Evolutionary conservation across 805 yeast genomes (phyloP).

Genomic region (Saccharomycopsis sp.): DNA sequence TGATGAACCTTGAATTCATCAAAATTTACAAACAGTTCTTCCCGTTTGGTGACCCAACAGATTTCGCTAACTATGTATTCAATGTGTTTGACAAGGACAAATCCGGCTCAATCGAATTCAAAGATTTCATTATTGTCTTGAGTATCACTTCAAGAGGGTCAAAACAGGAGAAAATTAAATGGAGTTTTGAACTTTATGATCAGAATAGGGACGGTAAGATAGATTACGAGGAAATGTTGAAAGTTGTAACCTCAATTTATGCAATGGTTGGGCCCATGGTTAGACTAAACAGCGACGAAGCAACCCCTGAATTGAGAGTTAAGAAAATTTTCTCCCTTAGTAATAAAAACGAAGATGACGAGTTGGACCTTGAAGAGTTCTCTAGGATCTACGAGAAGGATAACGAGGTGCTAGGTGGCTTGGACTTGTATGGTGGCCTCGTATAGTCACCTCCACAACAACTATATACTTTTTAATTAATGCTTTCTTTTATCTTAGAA

Average conservation of each 20-base stretch:
- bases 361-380: constrained; percentile 78
- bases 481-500: neutral
- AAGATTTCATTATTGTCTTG: constrained; percentile 83
- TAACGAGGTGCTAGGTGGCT: constrained; percentile 66
- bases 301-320: constrained; percentile 84
- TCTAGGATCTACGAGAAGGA: constrained; percentile 73
- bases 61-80: constrained; percentile 82
- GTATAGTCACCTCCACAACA: constrained; percentile 35
- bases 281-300: constrained; percentile 77
- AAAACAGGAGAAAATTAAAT: constrained; percentile 72
- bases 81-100: constrained; percentile 80
- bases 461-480: neutral
- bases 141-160: constrained; percentile 84
- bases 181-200: constrained; percentile 90
- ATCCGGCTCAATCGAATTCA: constrained; percentile 79
- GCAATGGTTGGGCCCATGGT: constrained; percentile 96
- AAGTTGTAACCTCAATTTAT: constrained; percentile 76
- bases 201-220: constrained; percentile 72
- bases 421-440: constrained; percentile 74
- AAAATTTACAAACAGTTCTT: constrained; percentile 93
- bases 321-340: constrained; percentile 69
- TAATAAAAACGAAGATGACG: constrained; percentile 64
- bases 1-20: constrained; percentile 79
- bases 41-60: constrained; percentile 96
- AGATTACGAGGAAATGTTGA: constrained; percentile 68